Evolutionary conservation across 371 early-diverging fungal genomes (phyloP), one percentile per base, ranked within the genome.

Genomic region (Nematocida homosporus): DNA sequence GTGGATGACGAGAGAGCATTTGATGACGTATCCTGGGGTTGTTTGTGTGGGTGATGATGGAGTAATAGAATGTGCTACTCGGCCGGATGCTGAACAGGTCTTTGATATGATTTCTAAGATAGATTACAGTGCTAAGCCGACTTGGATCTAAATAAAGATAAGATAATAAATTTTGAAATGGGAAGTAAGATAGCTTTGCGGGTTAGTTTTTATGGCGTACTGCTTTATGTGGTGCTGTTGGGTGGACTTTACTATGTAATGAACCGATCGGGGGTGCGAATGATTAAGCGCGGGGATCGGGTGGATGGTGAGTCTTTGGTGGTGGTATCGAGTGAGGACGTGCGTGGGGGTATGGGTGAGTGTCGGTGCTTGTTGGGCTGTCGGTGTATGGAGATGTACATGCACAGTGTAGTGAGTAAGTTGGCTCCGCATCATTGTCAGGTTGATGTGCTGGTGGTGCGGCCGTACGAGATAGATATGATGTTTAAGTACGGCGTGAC

Each of bases 1-100:
- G 8, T 72, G 75, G 75, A 72, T 72, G 75, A 72, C 75, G 20
- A 57, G 27, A n/a, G 75, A 72, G 23, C 75, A 72, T 44, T 42
- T 72, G 4, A 29, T 51, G 27, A 72, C 75, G 63, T 72, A 72
- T 34, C 75, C 75, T 8, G 75, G 75, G 1, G 75, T 72, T 3
- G n/a, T 72, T 1, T 4, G 27, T 20, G 53, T 72, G 8, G 23
- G 54, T 25, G 75, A 72, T 20, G 37, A 59, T 34, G 75, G 75
- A 20, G 40, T 61, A 3, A 61, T 72, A 16, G 75, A 72, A 55
- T 72, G 41, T 48, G 35, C 25, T 16, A 42, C 44, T 2, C 32
- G 63, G 40, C 29, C 16, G 34, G 75, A 72, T 50, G 75, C 75
- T 1, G 61, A 72, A 38, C 52, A 59, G 54, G 75, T 72, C 16